Base-by-base conservation (phyloP, 805 yeast species). In the Millerozyma acaciae region DNA sequence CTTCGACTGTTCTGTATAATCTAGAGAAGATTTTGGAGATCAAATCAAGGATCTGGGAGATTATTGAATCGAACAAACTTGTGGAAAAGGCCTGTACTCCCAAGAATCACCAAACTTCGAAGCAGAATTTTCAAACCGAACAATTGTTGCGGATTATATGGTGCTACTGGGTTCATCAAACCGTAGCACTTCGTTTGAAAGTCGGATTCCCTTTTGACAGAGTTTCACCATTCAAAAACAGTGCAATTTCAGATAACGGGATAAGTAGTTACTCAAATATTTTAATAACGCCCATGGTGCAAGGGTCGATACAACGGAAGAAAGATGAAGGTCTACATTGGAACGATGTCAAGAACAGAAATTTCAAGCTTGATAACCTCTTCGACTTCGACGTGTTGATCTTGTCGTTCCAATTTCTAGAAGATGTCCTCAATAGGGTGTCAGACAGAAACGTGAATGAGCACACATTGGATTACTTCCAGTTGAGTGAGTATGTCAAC, bases 91-190 rank as follows among this genome's bases (percentile, higher is more conserved):
- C 25, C 12, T 21, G 19, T 23, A 17, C 19, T 8, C 21, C 25
- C 28, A 21, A 20, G 19, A 21, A 36, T 30, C 16, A 28, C 10
- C 28, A 32, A 24, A 30, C 39, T 34, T 15, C 41, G 8, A 38
- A 59, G 24, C 57, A 57, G 33, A 27, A 34, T 10, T 53, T 40
- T 23, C 60, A 57, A 32, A 35, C 40, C 7, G 58, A 55, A 26
- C 22, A 50, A 8, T 28, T 42, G 7, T 34, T 52, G 7, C 46
- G 55, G 15, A 28, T 51, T 15, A 37, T 55, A 5, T 57, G 63
- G 63, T 42, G 36, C 17, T 48, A 42, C 25, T 53, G 48, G 43
- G 32, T 45, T 8, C 31, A 37, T 21, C 33, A 45, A 19, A 16
- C 41, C 1, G 28, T 51, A 5, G 20, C 44, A 4, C 34, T 47